Conservation (phyloP, 2,329 filamentous ascomycete species). For the Talaromyces islandicus region DNA sequence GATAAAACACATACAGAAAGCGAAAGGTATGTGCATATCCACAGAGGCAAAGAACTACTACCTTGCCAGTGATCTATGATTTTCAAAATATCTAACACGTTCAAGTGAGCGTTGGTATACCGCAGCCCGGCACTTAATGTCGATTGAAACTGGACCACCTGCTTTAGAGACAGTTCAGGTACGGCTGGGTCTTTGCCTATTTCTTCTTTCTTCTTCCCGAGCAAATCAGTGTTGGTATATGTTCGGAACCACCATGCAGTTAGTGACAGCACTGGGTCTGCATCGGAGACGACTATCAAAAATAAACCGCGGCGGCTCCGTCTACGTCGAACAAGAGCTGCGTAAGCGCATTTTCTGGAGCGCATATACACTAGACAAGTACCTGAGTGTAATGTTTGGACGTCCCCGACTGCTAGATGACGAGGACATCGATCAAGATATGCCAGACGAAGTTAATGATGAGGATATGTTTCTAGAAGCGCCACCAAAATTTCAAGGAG, state of each 20-base stretch:
- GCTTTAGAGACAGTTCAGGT: slow-evolving; percentile 54
- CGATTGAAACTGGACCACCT: slow-evolving; percentile 47
- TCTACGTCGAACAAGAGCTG: slow-evolving; percentile 43
- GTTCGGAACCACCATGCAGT: slow-evolving; percentile 52
- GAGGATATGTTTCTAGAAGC: slow-evolving; percentile 48
- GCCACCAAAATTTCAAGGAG: slow-evolving; percentile 25
- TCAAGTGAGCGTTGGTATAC: slow-evolving; percentile 33
- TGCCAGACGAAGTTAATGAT: slow-evolving; percentile 53
- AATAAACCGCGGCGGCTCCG: slow-evolving; percentile 21
- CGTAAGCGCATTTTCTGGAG: slow-evolving; percentile 58
- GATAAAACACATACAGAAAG: slow-evolving; percentile 16
- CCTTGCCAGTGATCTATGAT: background rate
- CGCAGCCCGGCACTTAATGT: slow-evolving; percentile 30
- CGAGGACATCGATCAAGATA: slow-evolving; percentile 57
- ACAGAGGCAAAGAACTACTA: background rate
- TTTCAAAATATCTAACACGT: background rate
- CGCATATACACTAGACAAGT: slow-evolving; percentile 58
- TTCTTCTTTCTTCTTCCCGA: slow-evolving; percentile 53
- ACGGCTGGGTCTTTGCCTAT: slow-evolving; percentile 53
- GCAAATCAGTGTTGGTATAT: slow-evolving; percentile 58
- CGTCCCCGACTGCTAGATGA: slow-evolving; percentile 57
- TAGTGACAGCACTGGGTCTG: slow-evolving; percentile 43
- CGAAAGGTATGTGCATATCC: slow-evolving; percentile 20
- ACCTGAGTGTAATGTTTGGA: slow-evolving; percentile 58
- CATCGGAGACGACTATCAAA: slow-evolving; percentile 28